Conservation (phyloP, 305 asterid species). For the Fraxinus xanthoxyloides region DNA sequence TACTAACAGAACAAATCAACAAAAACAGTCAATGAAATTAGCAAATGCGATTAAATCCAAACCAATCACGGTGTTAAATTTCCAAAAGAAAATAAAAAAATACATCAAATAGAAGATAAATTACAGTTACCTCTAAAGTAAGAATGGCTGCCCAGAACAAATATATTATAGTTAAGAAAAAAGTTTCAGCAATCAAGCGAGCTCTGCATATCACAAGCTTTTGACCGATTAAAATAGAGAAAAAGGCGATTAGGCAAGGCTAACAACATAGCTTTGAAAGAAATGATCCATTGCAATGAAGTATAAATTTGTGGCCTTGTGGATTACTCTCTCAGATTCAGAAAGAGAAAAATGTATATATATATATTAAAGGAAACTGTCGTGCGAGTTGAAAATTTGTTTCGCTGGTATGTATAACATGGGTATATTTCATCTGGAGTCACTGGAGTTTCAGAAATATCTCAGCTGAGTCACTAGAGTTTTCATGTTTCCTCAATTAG, state of each 20-base stretch:
- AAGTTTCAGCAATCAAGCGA: background rate
- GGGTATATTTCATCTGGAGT: background rate
- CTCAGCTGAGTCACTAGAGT: background rate
- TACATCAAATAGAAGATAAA: background rate
- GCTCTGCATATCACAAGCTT: background rate
- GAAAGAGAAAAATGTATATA: background rate
- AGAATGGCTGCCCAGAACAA: background rate
- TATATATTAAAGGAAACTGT: background rate
- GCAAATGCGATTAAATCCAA: background rate
- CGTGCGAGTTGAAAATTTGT: background rate
- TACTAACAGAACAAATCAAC: background rate
- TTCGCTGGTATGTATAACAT: background rate
- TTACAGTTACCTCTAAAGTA: background rate
- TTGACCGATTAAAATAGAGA: background rate
- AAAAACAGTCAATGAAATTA: background rate
- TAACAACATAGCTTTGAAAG: background rate
- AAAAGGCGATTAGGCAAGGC: background rate
- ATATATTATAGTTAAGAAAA: background rate
- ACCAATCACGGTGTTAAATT: background rate
- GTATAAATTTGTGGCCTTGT: background rate
- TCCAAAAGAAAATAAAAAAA: background rate
- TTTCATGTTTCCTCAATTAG: background rate
- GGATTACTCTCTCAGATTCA: background rate
- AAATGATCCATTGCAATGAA: background rate
- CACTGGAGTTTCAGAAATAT: background rate